These are phyloP conservation scores for Phoenix roebelenii DNA, from an alignment of 176 grass and related monocot genomes.

Conservation along the genomic window DNA sequence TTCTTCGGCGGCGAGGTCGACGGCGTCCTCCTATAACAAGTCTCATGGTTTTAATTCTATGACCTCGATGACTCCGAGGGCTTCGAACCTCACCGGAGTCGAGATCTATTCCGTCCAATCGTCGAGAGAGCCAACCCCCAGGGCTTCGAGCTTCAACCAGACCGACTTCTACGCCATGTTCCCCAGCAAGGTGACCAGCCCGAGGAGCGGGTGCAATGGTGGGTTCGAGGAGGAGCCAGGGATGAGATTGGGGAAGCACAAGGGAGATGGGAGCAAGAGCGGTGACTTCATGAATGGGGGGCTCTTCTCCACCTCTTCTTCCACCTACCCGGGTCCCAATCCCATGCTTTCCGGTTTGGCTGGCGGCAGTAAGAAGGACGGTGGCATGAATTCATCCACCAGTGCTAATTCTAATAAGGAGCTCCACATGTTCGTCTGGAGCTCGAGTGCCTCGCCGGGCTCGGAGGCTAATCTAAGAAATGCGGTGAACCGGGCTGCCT, in stretches of 20 bases:
- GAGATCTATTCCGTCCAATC: constrained; percentile 99
- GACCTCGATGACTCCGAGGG: constrained; percentile 68
- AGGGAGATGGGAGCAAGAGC: constrained; percentile 21
- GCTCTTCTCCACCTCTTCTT: not conserved
- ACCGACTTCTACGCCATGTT: constrained; percentile 99
- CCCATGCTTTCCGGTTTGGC: constrained; percentile 10
- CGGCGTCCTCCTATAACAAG: constrained; percentile 41
- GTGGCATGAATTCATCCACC: constrained; percentile 21
- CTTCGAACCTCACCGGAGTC: constrained; percentile 87
- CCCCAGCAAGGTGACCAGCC: constrained; percentile 56
- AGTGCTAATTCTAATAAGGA: constrained; percentile 85
- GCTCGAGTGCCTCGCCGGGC: constrained; percentile 73
- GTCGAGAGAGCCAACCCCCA: constrained; percentile 78
- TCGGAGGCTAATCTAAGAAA: constrained; percentile 95
- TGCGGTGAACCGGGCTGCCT: constrained; percentile 81
- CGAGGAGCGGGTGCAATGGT: constrained; percentile 10
- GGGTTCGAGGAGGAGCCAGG: constrained; percentile 36
- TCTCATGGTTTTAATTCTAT: constrained; percentile 28
- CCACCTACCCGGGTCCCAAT: constrained; percentile 2
- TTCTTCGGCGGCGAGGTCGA: constrained; percentile 33
- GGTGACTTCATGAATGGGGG: constrained; percentile 14
- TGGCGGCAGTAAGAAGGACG: constrained; percentile 41
- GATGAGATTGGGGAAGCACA: constrained; percentile 12
- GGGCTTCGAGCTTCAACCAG: constrained; percentile 98
- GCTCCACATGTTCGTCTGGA: constrained; percentile 91